Percentiles rank a stretch among this genome's conserved stretches.
These are phyloP conservation scores for Lasiodiplodia sp. DNA, from an alignment of 2,329 filamentous ascomycete species.

Conservation along the genomic window DNA sequence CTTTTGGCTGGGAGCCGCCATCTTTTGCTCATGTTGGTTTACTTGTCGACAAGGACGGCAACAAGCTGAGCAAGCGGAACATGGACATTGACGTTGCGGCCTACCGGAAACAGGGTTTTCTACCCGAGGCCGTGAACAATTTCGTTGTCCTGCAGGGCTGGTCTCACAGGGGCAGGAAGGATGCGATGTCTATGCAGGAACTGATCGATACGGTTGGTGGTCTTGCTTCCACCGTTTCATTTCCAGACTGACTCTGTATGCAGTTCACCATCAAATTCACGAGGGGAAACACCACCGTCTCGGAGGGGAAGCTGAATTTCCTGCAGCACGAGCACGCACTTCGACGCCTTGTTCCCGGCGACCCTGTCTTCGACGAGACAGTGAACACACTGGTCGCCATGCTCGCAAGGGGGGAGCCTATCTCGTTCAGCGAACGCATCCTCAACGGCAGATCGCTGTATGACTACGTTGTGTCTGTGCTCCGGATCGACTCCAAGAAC, in stretches of 20 bases:
- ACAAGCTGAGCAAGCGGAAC: conserved; percentile 80
- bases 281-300: conserved; percentile 85
- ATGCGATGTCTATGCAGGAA: conserved; percentile 74
- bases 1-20: conserved; percentile 58
- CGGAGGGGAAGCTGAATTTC: conserved; percentile 79
- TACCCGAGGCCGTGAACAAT: conserved; percentile 73
- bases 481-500: conserved; percentile 60
- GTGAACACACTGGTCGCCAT: conserved; percentile 42
- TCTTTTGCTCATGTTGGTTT: conserved; percentile 59
- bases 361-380: conserved; percentile 49
- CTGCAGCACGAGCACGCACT: conserved; percentile 73
- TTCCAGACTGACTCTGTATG: conserved; percentile 3
- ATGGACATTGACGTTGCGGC: conserved; percentile 66
- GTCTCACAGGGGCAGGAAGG: conserved; percentile 72
- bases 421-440: conserved; percentile 31
- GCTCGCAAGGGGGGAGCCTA: conserved; percentile 33
- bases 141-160: conserved; percentile 88
- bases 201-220: conserved; percentile 70
- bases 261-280: conserved; percentile 89
- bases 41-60: conserved; percentile 55
- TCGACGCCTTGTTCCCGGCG: conserved; percentile 54
- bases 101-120: conserved; percentile 63
- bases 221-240: too few species aligned
- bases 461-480: conserved; percentile 58
- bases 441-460: conserved; percentile 38